phyloP scores from a whole-genome alignment of 371 early-diverging fungal species.

The Choanephora cucurbitarum region DNA sequence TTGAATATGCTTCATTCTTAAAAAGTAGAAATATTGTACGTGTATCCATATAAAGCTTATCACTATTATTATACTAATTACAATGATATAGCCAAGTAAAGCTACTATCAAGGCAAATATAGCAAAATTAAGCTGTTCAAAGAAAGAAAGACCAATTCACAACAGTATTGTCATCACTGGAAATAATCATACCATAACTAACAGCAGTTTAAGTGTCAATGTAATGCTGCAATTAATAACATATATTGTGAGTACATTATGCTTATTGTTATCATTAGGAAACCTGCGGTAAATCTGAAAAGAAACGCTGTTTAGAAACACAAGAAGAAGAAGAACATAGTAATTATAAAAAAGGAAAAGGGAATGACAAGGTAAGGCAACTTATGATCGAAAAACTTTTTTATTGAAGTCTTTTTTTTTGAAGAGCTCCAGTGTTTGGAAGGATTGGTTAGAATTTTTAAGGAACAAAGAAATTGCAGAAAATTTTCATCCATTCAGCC shows the following conservation, averaged over 20 bases:
- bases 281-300: slow-evolving; percentile 3
- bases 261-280: slow-evolving; percentile 4
- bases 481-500: slow-evolving; percentile 1
- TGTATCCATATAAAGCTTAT: slow-evolving; percentile 4
- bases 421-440: slow-evolving; percentile 7
- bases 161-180: slow-evolving; percentile 8
- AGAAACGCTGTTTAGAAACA: slow-evolving; percentile 3
- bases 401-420: slow-evolving; percentile 1
- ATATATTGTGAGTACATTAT: slow-evolving; percentile 3
- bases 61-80: slow-evolving; percentile 1
- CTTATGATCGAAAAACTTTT: slow-evolving; percentile 3
- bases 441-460: slow-evolving; percentile 10
- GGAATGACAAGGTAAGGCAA: slow-evolving; percentile 6
- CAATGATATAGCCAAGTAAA: slow-evolving; percentile 6
- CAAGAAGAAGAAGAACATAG: slow-evolving; percentile 3
- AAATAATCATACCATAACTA: slow-evolving; percentile 3
- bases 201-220: neutral
- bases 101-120: slow-evolving; percentile 8
- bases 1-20: slow-evolving; percentile 3
- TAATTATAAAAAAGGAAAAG: slow-evolving; percentile 6
- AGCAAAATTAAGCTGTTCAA: slow-evolving; percentile 8
- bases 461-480: slow-evolving; percentile 6
- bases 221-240: slow-evolving; percentile 5
- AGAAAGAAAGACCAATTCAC: slow-evolving; percentile 5
- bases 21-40: slow-evolving; percentile 4